Percentiles rank a stretch among this genome's conserved stretches.
phyloP scores from a whole-genome alignment of 2,329 filamentous ascomycete species.

The Diaporthe ilicicola region DNA sequence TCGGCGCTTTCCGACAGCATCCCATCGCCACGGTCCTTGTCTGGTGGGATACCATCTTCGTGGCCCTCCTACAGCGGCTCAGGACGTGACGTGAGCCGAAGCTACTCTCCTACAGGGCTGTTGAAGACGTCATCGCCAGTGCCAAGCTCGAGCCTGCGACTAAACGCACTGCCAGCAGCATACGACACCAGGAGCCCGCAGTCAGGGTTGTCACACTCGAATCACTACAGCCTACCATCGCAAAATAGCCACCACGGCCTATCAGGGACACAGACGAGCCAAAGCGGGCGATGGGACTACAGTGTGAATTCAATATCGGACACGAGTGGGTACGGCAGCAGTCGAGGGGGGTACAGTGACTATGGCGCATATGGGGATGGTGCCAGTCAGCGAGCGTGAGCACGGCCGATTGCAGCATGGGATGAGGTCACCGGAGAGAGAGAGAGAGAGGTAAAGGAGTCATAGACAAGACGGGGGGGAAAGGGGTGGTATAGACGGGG shows the following conservation, averaged over 20 bases:
- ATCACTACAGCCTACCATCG: constrained; percentile 27
- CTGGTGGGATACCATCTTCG: constrained; percentile 31
- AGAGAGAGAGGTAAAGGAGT: background rate
- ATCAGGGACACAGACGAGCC: constrained; percentile 22
- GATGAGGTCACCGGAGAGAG: constrained; percentile 14
- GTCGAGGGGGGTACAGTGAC: constrained; percentile 30
- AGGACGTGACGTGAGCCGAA: constrained; percentile 28
- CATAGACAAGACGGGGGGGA: constrained; percentile 19
- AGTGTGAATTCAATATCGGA: constrained; percentile 34
- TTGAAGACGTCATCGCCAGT: constrained; percentile 32
- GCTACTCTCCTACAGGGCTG: constrained; percentile 29
- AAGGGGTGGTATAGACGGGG: constrained; percentile 5
- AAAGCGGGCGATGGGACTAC: constrained; percentile 33
- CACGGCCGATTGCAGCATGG: background rate
- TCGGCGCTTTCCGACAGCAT: constrained; percentile 50
- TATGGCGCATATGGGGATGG: constrained; percentile 33
- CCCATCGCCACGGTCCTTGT: constrained; percentile 31
- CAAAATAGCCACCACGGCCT: constrained; percentile 31
- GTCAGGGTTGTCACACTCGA: constrained; percentile 21
- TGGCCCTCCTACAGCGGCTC: constrained; percentile 25
- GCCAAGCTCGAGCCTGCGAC: constrained; percentile 28
- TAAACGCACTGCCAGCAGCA: constrained; percentile 29
- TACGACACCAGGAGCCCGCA: constrained; percentile 31
- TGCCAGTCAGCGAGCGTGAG: constrained; percentile 34
- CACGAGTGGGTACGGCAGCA: constrained; percentile 31